Percentiles rank a stretch among this genome's conserved stretches.
Evolutionary conservation across 148 eudicot genomes (phyloP).

Genomic region (Spergularia bocconei): DNA sequence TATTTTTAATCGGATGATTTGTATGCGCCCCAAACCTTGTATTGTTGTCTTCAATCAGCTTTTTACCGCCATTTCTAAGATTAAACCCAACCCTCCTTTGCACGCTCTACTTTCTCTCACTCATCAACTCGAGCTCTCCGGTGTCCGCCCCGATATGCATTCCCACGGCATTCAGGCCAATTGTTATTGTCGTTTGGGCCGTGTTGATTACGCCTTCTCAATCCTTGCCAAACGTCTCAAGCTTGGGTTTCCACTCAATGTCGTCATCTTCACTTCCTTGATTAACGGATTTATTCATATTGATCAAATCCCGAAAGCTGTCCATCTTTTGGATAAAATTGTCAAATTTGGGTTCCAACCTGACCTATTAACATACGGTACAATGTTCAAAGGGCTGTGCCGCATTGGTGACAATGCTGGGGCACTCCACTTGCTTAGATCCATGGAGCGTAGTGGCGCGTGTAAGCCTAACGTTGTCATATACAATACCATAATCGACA

Average conservation of each 20-base stretch:
- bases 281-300: slow-evolving; percentile 7
- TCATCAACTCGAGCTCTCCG: background rate
- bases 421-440: slow-evolving; percentile 11
- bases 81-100: background rate
- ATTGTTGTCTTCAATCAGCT: background rate
- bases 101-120: no score
- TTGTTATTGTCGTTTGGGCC: background rate
- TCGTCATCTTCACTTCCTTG: slow-evolving; percentile 1
- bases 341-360: slow-evolving; percentile 14
- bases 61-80: background rate
- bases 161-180: background rate
- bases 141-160: background rate
- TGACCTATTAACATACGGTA: background rate
- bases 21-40: background rate
- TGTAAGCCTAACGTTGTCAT: slow-evolving; percentile 10
- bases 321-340: slow-evolving; percentile 8
- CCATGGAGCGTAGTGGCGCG: slow-evolving; percentile 5
- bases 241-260: background rate
- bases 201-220: slow-evolving; percentile 14
- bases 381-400: slow-evolving; percentile 10
- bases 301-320: background rate
- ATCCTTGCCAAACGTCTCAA: background rate
- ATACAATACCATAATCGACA: slow-evolving; percentile 21
- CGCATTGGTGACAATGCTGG: slow-evolving; percentile 2
- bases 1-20: background rate